Base-by-base conservation (phyloP, 2,329 filamentous ascomycete genomes). In the Lojkania enalia region DNA sequence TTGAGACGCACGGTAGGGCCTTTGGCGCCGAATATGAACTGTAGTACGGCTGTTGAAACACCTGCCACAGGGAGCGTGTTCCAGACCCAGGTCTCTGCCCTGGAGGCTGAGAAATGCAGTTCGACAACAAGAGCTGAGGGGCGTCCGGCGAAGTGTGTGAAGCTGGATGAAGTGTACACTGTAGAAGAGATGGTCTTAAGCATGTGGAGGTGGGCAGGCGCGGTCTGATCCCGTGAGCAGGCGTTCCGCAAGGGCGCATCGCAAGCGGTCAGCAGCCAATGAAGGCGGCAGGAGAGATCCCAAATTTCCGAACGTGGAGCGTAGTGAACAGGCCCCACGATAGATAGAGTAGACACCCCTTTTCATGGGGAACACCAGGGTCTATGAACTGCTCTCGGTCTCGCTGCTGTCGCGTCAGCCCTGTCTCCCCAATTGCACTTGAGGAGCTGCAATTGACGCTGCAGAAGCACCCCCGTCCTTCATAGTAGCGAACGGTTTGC, bases 301-400 rank as follows among this genome's bases (percentile, higher is more conserved):
- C 52, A 49, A 60, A 58, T 60, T 45, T 58, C 57, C 55, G 55
- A 42, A 42, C 40, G 44, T 52, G 37, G 46, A 40, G 20, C 33
- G 13, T 31, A 31, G 42, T 31, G 33, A 14, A 39, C 44, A 20
- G 33, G 33, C 33, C 33, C 39, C 52, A 49, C 44, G 43, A 49
- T 42, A 38, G 20, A 41, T 20, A 53, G 49, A 47, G 52, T 16
- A 46, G 29, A 52, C 48, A 30, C 54, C 58, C 58, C 56, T 55
- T 55, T 59, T 54, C 43, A 5, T 20, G 33, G 33, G 44, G 48
- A 49, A 39, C 47, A 42, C 44, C 43, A 49, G 41, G 38, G 43
- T 39, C 42, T 31, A 18, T 32, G 49, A 50, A 46, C 48, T 42
- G n/a, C n/a, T 27, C n/a, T 27, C n/a, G 23, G 30, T 6, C 30